A percentile compares a stretch with the other conserved stretches of the same genome.
Conservation (phyloP, 495 filamentous ascomycete genomes). For the Cryomyces antarcticus region DNA sequence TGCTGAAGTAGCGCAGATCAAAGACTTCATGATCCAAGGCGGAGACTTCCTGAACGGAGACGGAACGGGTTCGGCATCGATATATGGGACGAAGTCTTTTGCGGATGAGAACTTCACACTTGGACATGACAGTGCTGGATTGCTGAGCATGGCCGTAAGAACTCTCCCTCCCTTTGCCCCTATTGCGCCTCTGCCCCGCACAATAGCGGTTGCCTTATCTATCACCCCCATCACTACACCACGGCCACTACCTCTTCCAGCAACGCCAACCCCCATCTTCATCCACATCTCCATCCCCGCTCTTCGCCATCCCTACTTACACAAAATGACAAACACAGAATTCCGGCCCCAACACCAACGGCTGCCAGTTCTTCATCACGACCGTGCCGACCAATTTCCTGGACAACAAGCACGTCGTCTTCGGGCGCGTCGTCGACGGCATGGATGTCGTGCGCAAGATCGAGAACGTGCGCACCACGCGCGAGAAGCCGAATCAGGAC, state of each 20-base stretch:
- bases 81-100: conserved; percentile 66
- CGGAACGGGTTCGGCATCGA: conserved; percentile 70
- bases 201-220: conserved; percentile 4
- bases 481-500: conserved; percentile 70
- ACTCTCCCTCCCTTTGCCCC: not conserved
- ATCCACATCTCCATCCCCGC: not conserved
- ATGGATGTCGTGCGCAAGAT: conserved; percentile 81
- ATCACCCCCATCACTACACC: no score
- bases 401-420: conserved; percentile 91
- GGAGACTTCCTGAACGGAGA: conserved; percentile 92
- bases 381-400: conserved; percentile 68
- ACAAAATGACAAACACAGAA: conserved; percentile 31
- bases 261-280: not conserved
- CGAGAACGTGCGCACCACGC: conserved; percentile 65
- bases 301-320: not conserved
- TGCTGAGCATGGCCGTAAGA: conserved; percentile 86
- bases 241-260: no score
- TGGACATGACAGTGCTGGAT: conserved; percentile 55
- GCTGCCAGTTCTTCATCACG: conserved; percentile 94
- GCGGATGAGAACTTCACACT: conserved; percentile 75
- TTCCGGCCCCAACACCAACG: conserved; percentile 82
- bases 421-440: conserved; percentile 75
- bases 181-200: not conserved
- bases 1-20: conserved; percentile 38
- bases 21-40: conserved; percentile 93